Base-by-base conservation (phyloP, 164 flowering plant species). In the Umbellularia californica region DNA sequence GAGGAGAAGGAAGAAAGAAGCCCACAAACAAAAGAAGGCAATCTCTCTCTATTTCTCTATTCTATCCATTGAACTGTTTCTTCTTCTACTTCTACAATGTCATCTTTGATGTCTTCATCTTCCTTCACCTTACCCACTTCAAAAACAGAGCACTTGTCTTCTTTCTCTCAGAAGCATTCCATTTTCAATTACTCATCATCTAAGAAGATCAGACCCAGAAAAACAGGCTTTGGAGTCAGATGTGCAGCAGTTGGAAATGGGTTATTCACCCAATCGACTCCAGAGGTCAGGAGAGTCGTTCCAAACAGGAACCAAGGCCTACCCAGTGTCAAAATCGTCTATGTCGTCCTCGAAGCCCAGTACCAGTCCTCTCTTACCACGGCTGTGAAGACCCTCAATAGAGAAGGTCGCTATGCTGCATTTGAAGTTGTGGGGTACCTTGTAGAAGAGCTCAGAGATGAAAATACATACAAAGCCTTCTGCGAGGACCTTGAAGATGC, bases 301-400 rank as follows among this genome's bases (percentile, higher is more conserved):
- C 99, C 99, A 0, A 89, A 87, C 1, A 84, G 85, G 23, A 71
- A 71, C 35, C 69, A 62, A 4, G 81, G 81, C 62, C 84, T 92
- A 13, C 97, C 99, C 17, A 88, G 85, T 1, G 99, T 96, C 17
- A 96, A 93, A 75, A 78, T 96, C 52, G 99, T 96, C 35, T 96
- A 96, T 77, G 99, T 96, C 1, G 99, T 96, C 5, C 83, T 96
- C 3, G 99, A 96, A 79, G 99, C 99, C 50, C 99, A 96, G 77
- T 96, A 96, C 80, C 98, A 96, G 50, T 90, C 98, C 5, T 85
- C 98, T 13, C 89, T 96, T 25, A 77, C 97, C 0, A 93, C 90
- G 4, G 99, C 98, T 0, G 94, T 96, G 3, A 88, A 82, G 50
- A 75, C 73, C 25, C 87, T 96, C 25, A 96, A 96, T 82, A 79